phyloP scores from a whole-genome alignment of 2,329 filamentous ascomycete species.

The Xylariales sp. region DNA sequence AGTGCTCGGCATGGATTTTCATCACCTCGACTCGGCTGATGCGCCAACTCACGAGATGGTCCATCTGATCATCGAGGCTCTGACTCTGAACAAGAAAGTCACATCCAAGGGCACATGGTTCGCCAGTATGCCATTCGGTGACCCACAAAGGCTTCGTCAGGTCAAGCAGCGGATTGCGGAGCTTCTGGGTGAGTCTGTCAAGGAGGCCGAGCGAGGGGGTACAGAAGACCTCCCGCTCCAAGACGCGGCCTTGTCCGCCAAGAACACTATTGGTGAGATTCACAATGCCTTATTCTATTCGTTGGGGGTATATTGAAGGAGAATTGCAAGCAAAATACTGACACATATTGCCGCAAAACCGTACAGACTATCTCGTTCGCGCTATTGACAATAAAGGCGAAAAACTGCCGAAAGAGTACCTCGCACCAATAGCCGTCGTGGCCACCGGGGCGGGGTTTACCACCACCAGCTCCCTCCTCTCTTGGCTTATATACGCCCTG shows the following conservation, averaged over 20 bases:
- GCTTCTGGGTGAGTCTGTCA: constrained; percentile 26
- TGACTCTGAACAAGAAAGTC: constrained; percentile 56
- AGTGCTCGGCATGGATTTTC: constrained; percentile 38
- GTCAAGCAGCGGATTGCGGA: constrained; percentile 17
- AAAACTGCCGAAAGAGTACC: constrained; percentile 37
- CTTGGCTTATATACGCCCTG: constrained; percentile 52
- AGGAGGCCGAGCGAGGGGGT: constrained; percentile 31
- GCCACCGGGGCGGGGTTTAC: constrained; percentile 56
- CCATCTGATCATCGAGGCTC: constrained; percentile 38
- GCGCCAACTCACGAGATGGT: constrained; percentile 48
- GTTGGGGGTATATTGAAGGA: no score
- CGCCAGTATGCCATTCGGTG: constrained; percentile 50
- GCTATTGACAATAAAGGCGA: constrained; percentile 29
- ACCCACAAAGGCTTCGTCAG: constrained; percentile 38
- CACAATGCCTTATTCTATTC: neutral
- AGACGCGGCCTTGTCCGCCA: constrained; percentile 45
- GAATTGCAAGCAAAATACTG: no score
- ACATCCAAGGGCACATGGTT: constrained; percentile 52
- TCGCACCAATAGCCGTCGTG: constrained; percentile 39
- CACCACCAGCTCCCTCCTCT: constrained; percentile 53
- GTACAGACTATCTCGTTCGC: constrained; percentile 47
- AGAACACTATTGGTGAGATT: constrained; percentile 30
- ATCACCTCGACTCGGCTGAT: constrained; percentile 37
- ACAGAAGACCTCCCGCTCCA: constrained; percentile 35
- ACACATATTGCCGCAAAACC: constrained; percentile 30